Evolutionary conservation across 768 basidiomycete genomes (phyloP).

Genomic region (Glaciozyma martinii): DNA sequence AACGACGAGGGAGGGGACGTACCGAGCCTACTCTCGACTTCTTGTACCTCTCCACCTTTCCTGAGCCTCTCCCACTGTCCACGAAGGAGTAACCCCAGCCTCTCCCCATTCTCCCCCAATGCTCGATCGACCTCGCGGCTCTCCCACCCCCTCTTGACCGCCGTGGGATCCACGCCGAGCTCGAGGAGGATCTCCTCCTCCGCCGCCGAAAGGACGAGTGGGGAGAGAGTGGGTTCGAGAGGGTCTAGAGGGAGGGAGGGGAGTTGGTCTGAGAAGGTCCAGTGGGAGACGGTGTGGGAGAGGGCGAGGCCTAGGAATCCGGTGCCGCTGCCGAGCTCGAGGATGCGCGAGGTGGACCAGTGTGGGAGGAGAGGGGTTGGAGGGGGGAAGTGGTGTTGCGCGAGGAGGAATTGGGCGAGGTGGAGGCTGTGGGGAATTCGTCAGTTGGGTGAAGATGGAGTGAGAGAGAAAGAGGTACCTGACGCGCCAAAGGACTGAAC

Average conservation of each 20-base stretch:
- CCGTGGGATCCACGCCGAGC: no score
- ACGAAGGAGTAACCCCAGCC: no score
- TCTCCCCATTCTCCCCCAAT: no score
- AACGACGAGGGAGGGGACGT: no score
- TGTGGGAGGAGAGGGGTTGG: background rate
- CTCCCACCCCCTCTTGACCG: no score
- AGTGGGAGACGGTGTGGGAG: conserved; percentile 1
- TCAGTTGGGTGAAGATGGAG: background rate
- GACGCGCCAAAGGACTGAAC: conserved; percentile 19
- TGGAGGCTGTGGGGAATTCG: background rate
- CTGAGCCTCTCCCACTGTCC: no score
- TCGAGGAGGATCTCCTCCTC: no score
- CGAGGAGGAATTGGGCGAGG: conserved; percentile 14
- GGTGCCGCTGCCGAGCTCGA: conserved; percentile 24
- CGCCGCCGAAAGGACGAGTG: no score
- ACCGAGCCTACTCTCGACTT: no score
- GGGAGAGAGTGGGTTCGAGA: no score
- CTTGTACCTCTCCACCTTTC: no score
- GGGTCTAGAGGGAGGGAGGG: conserved; percentile 9
- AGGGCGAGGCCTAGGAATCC: conserved; percentile 17
- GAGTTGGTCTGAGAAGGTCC: conserved; percentile 26
- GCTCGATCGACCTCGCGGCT: no score
- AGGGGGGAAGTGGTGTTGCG: conserved; percentile 15
- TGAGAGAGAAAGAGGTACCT: background rate
- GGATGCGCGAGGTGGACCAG: conserved; percentile 7